These are phyloP conservation scores for Plantago major DNA, from an alignment of 257 asterid genomes.

Conservation along the genomic window DNA sequence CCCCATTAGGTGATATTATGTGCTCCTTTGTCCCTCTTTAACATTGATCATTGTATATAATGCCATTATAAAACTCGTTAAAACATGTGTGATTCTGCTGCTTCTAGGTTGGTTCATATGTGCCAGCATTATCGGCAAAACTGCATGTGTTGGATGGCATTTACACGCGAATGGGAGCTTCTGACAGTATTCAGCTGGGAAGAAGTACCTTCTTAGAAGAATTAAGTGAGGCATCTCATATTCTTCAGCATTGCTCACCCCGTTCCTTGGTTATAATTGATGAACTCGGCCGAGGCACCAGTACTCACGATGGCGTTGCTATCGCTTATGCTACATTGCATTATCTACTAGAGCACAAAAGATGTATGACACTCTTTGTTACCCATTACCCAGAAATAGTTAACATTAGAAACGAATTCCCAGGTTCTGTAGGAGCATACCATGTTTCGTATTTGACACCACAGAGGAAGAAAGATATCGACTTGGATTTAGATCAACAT, in stretches of 20 bases:
- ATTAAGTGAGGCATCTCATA: slow-evolving; percentile 73
- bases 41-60: background rate
- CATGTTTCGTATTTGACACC: slow-evolving; percentile 78
- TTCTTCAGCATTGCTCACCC: slow-evolving; percentile 60
- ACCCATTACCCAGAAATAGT: slow-evolving; percentile 89
- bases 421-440: slow-evolving; percentile 65
- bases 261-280: slow-evolving; percentile 89
- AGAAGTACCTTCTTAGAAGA: slow-evolving; percentile 93
- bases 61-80: background rate
- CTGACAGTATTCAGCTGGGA: slow-evolving; percentile 85
- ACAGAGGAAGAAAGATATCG: slow-evolving; percentile 27
- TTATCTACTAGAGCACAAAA: slow-evolving; percentile 60
- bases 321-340: slow-evolving; percentile 87
- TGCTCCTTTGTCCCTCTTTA: too few species aligned
- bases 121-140: slow-evolving; percentile 85
- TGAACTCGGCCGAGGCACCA: slow-evolving; percentile 98
- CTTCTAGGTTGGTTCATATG: slow-evolving; percentile 82
- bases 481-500: slow-evolving; percentile 20
- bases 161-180: slow-evolving; percentile 94
- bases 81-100: slow-evolving; percentile 17
- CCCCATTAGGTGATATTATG: too few species aligned
- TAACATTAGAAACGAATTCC: slow-evolving; percentile 62
- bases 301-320: slow-evolving; percentile 96
- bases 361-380: slow-evolving; percentile 76
- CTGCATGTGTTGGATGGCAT: slow-evolving; percentile 82